phyloP scores from a whole-genome alignment of 1,139 yeast species.

The Hansenula lynferdii region DNA sequence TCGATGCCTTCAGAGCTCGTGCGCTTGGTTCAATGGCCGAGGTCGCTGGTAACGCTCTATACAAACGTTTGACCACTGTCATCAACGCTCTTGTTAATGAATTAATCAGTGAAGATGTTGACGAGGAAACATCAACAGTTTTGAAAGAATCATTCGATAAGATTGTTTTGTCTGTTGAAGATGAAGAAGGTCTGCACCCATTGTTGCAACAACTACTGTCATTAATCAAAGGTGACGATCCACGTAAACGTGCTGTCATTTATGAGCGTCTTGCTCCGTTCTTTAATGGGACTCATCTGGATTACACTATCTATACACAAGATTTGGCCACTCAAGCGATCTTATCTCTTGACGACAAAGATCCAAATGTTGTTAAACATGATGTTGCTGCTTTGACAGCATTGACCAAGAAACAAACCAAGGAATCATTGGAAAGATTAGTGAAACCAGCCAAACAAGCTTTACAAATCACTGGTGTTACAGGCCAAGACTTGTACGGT shows the following conservation, averaged over 20 bases:
- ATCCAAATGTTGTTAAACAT: conserved; percentile 57
- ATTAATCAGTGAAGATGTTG: conserved; percentile 35
- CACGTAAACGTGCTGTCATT: conserved; percentile 59
- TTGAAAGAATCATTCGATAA: conserved; percentile 58
- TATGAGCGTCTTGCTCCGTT: conserved; percentile 68
- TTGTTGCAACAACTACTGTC: conserved; percentile 77
- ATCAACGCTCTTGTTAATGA: conserved; percentile 70
- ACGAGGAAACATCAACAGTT: conserved; percentile 33
- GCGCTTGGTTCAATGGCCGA: conserved; percentile 88
- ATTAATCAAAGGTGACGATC: conserved; percentile 73
- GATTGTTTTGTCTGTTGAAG: conserved; percentile 65
- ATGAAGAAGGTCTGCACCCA: conserved; percentile 81
- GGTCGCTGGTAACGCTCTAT: conserved; percentile 84
- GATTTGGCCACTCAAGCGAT: conserved; percentile 77
- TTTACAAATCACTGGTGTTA: conserved; percentile 57
- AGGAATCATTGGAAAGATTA: conserved; percentile 69
- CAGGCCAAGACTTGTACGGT: conserved; percentile 67
- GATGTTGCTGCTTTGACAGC: conserved; percentile 67
- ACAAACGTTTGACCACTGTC: conserved; percentile 65
- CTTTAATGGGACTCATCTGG: conserved; percentile 60
- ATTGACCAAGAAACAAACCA: conserved; percentile 65
- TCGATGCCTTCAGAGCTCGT: conserved; percentile 77
- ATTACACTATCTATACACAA: conserved; percentile 66
- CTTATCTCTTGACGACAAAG: conserved; percentile 66
- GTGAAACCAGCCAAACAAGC: conserved; percentile 79